Conservation (phyloP, 1,139 yeast genomes). For the Pneumocystis canis region DNA sequence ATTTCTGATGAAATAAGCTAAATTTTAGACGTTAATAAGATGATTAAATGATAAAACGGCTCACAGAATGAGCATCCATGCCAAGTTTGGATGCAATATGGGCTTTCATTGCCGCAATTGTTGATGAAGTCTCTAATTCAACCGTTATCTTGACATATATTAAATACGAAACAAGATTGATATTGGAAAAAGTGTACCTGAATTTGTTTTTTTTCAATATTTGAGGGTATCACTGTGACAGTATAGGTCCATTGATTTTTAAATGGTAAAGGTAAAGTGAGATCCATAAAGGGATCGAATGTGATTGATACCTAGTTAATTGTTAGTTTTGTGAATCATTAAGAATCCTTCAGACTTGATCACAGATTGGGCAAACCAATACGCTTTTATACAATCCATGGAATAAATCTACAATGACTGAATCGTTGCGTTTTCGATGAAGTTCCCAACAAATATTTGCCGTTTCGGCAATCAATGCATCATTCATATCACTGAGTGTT, state of each 20-base stretch:
- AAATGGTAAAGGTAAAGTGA: slow-evolving; percentile 79
- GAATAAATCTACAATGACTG: slow-evolving; percentile 70
- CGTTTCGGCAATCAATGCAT: slow-evolving; percentile 37
- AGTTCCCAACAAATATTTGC: slow-evolving; percentile 73
- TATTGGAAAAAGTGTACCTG: neutral
- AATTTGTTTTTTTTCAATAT: slow-evolving; percentile 31
- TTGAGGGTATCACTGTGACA: slow-evolving; percentile 45
- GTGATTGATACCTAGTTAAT: neutral
- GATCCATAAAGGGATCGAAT: slow-evolving; percentile 85
- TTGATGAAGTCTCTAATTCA: slow-evolving; percentile 52
- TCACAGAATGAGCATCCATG: slow-evolving; percentile 25
- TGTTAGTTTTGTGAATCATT: neutral
- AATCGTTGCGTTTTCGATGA: slow-evolving; percentile 69
- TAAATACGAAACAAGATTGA: neutral
- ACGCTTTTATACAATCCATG: slow-evolving; percentile 87
- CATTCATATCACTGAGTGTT: slow-evolving; percentile 45
- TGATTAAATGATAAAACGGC: slow-evolving; percentile 3
- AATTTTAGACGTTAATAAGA: slow-evolving; percentile 18
- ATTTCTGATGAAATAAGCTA: slow-evolving; percentile 51
- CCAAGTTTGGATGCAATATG: slow-evolving; percentile 43
- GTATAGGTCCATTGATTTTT: slow-evolving; percentile 59
- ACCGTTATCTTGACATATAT: slow-evolving; percentile 26
- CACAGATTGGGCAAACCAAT: slow-evolving; percentile 72
- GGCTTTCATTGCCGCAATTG: slow-evolving; percentile 47
- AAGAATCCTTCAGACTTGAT: slow-evolving; percentile 57